Percentiles rank a stretch among this genome's conserved stretches.
Evolutionary conservation across 202 grass and related monocot genomes (phyloP).

Genomic region (Bolboschoenoplectus hybrid): DNA sequence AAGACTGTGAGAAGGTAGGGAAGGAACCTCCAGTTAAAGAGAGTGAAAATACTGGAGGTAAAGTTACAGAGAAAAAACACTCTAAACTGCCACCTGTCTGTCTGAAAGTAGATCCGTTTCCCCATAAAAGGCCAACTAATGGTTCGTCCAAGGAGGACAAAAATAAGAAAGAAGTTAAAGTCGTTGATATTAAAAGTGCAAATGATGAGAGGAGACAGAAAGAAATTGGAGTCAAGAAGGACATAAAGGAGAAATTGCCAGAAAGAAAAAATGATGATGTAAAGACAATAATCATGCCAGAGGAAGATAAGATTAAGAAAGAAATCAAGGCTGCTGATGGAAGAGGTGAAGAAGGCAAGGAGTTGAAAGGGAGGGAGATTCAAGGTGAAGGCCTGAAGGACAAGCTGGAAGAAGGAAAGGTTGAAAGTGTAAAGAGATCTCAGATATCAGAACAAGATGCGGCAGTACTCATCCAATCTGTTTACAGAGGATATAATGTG

Average conservation of each 20-base stretch:
- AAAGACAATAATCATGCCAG: constrained; percentile 8
- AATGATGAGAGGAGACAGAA: constrained; percentile 39
- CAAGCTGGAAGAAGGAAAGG: constrained; percentile 33
- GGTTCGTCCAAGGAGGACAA: constrained; percentile 49
- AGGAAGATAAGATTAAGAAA: constrained; percentile 39
- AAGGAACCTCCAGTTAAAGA: constrained; percentile 26
- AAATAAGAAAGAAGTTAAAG: constrained; percentile 34
- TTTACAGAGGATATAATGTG: constrained; percentile 68
- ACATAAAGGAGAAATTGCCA: constrained; percentile 30
- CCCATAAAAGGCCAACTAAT: constrained; percentile 62
- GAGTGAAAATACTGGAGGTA: constrained; percentile 39
- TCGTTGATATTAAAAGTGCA: constrained; percentile 16
- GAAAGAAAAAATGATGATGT: constrained; percentile 26
- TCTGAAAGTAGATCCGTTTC: constrained; percentile 72
- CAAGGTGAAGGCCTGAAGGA: constrained; percentile 15
- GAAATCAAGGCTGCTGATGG: constrained; percentile 20
- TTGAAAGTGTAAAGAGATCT: background rate
- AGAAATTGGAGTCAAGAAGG: constrained; percentile 29
- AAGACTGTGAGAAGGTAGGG: constrained; percentile 18
- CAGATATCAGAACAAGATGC: constrained; percentile 56
- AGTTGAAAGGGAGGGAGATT: constrained; percentile 34
- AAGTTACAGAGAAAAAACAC: constrained; percentile 43
- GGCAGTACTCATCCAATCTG: constrained; percentile 62
- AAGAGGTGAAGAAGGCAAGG: constrained; percentile 16
- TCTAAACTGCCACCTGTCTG: constrained; percentile 82